Conservation (phyloP, 169 alveolate species). For the Plasmodium knowlesi region DNA sequence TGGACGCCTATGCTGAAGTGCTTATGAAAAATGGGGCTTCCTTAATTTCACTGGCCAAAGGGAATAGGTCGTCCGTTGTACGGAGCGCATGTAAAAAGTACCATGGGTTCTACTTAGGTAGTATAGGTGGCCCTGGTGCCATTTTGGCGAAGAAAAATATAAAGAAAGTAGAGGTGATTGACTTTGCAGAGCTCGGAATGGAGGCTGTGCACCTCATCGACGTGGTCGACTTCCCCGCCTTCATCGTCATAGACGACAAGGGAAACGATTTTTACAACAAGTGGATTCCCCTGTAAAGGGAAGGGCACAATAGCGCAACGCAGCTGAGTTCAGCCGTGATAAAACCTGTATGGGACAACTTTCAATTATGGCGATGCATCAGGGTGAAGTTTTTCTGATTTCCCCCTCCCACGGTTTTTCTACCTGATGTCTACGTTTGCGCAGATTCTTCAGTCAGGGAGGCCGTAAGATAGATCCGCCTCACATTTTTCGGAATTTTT, state of each 20-base stretch:
- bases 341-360: too few species aligned
- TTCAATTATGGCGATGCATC: neutral
- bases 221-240: slow-evolving; percentile 92
- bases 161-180: slow-evolving; percentile 84
- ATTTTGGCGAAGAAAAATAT: slow-evolving; percentile 87
- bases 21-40: slow-evolving; percentile 88
- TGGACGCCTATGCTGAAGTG: slow-evolving; percentile 89
- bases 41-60: slow-evolving; percentile 88
- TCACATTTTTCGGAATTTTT: neutral
- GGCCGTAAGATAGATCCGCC: neutral
- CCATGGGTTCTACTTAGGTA: slow-evolving; percentile 90
- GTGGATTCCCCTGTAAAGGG: slow-evolving; percentile 73
- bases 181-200: slow-evolving; percentile 85
- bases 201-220: slow-evolving; percentile 91
- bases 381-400: neutral
- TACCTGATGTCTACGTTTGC: neutral
- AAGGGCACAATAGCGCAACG: too few species aligned
- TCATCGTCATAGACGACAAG: slow-evolving; percentile 88
- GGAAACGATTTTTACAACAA: slow-evolving; percentile 90
- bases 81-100: slow-evolving; percentile 87
- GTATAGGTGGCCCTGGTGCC: slow-evolving; percentile 93
- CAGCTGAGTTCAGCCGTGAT: neutral
- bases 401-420: neutral
- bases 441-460: neutral
- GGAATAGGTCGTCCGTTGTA: slow-evolving; percentile 86